Evolutionary conservation across 2,329 filamentous ascomycete species (phyloP), one percentile per base, ranked within the genome.

Genomic region (Intubia oerlemansii): DNA sequence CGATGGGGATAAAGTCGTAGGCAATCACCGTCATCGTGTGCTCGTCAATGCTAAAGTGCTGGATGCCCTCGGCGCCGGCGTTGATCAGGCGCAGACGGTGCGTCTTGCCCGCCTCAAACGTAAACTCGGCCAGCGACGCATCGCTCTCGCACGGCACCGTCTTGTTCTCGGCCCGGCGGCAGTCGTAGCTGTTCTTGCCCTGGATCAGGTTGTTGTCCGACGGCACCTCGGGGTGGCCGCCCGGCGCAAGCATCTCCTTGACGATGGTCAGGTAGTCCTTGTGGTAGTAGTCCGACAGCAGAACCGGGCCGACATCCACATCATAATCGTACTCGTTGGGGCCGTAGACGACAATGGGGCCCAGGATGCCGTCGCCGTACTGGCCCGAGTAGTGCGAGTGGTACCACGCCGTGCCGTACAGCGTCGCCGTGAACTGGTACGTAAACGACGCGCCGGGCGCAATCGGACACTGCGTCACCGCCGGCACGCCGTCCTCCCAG

Each of bases 141-240:
- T 59, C 51, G 38, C 43, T 49, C 10, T 46, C 49, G 42, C 62
- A 66, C 0, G 42, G 29, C 0, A 36, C 35, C 0, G 53, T 38
- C 2, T 47, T 47, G 0, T 54, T 50, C 11, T 14, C 32, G 10
- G 18, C 20, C 1, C 32, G 48, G 0, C 54, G 50, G 44, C 62
- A 66, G 43, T 65, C 46, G 34, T 62, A 66, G 41, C 56, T 60
- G 43, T 59, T 66, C 32, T 65, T 70, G 22, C 71, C 71, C 39
- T 70, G 66, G 47, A 72, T 70, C 17, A 71, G 47, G 37, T 66
- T 69, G 44, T 61, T 70, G 38, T 68, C 61, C 0, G 62, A 63
- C 0, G 43, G 38, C 12, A 32, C 12, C 23, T 34, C 20, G 11
- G 34, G 30, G 9, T 11, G 24, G 22, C 28, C 34, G 22, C 25